Evolutionary conservation across 2,329 filamentous ascomycete genomes (phyloP), one percentile per base, ranked within the genome.

Genomic region (Biscogniauxia mediterranea): DNA sequence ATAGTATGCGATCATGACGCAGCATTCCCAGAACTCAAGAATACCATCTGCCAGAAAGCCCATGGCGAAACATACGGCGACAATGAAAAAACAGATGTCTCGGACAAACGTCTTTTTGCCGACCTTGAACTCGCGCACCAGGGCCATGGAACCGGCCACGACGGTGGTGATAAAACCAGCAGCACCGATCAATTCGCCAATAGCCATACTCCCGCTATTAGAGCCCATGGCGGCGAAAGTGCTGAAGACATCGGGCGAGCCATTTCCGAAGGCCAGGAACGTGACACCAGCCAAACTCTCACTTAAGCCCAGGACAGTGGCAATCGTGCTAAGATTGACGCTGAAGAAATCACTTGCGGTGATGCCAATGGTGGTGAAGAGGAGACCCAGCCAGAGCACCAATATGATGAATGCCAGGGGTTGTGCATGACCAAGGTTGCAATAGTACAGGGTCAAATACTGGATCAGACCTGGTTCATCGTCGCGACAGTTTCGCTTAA

Each of bases 291-390:
- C 93, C 77, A 99, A 84, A 75, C 92, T 98, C 79, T 99, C 93
- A 75, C 93, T 97, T 80, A 99, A 89, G 20, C 94, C 93, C 26
- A 98, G 82, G 57, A 97, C 87, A 60, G 84, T 89, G 21, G 95
- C 89, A 69, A 99, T 95, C 13, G 95, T 98, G 76, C 91, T 95
- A 38, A 99, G 83, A 73, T 99, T 97, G 78, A 98, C 87, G 77
- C 93, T 98, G 78, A 99, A 95, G 80, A 99, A 99, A 78, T 99
- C 95, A 77, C 93, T 97, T 21, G 95, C 95, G 15, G 95, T 95
- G 66, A 99, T 97, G 62, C 95, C 95, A 66, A 99, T 97, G 15
- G 95, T 98, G 68, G 91, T 94, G 78, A 99, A 99, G 7, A 99
- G 86, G 58, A 98, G 80, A 46, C 86, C 90, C 6, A 97, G 85